Base-by-base conservation (phyloP, 805 yeast genomes). In the Schwanniomyces polymorphus region DNA sequence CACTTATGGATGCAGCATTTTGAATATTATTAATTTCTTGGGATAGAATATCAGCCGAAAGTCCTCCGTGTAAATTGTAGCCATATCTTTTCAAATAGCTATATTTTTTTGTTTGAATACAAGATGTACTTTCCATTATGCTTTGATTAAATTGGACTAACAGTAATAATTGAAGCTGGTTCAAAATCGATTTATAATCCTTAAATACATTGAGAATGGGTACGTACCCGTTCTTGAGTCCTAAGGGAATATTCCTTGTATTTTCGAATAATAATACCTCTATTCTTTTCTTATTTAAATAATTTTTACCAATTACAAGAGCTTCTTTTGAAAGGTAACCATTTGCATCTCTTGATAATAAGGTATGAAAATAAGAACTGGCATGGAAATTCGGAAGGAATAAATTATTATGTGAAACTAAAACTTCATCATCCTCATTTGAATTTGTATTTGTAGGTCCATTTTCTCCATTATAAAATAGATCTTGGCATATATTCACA, bases 121-220 rank as follows among this genome's bases (percentile, higher is more conserved):
- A 37, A 9, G 18, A 8, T 5, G 21, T 28, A 10, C 21, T 38
- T 5, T 47, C 42, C 40, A 28, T 29, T 1, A n/a, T 41, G 42
- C 27, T 14, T 26, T 25, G 27, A 11, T 14, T 10, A 31, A 16
- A 25, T 56, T 56, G 75, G 27, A 56, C 52, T 45, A 50, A 64
- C 47, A 53, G 61, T 47, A 74, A 44, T 0, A 75, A 45, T 49
- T 75, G 80, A 43, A 70, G 59, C 54, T 73, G 75, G 54, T 72
- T 68, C 31, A 68, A 28, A 44, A 68, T 49, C 14, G 60, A 54
- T 48, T 61, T 67, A 52, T 61, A 55, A 17, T 57, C 52, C 10
- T 51, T 48, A 14, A 62, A 47, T 2, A 64, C 63, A 27, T 60
- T 54, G 8, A 54, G 42, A 12, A 72, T 47, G 9, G 60, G 52